A percentile compares a stretch with the other conserved stretches of the same genome.
Conservation (phyloP, 2,329 filamentous ascomycete genomes). For the Monosporascus ibericus region DNA sequence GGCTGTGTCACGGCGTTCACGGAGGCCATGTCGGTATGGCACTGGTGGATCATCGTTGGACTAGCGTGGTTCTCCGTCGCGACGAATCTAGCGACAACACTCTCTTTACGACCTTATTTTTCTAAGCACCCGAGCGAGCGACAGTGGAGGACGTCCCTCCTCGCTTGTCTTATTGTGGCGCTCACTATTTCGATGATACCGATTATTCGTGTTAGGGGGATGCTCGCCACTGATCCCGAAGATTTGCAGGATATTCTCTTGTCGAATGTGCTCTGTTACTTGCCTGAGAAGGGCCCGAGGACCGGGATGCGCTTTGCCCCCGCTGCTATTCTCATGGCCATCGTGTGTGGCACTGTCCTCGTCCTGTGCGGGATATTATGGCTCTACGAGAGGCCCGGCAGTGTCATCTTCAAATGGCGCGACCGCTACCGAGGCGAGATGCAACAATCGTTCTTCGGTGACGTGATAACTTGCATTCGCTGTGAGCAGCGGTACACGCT, state of each 20-base stretch:
- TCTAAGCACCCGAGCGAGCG: conserved; percentile 12
- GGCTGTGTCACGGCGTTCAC: conserved; percentile 12
- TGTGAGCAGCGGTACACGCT: conserved; percentile 20
- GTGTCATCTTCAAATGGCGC: conserved; percentile 15
- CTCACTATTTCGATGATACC: conserved; percentile 19
- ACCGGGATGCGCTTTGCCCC: conserved; percentile 10
- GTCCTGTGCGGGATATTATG: conserved; percentile 7
- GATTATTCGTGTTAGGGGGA: conserved; percentile 14
- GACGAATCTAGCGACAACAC: conserved; percentile 16
- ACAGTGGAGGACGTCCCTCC: conserved; percentile 12
- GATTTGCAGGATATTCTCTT: conserved; percentile 9
- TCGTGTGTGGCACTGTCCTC: conserved; percentile 5
- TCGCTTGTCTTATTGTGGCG: conserved; percentile 11
- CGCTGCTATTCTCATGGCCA: conserved; percentile 7
- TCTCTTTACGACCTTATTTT: conserved; percentile 16
- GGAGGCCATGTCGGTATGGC: conserved; percentile 15
- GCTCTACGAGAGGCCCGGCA: conserved; percentile 12
- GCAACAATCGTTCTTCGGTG: conserved; percentile 11
- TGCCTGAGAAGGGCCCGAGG: conserved; percentile 10
- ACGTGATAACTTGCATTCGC: conserved; percentile 16
- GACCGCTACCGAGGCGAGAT: conserved; percentile 16
- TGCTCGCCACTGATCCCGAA: conserved; percentile 10
- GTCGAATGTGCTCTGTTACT: conserved; percentile 17
- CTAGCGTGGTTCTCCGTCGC: conserved; percentile 20
- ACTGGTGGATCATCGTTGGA: conserved; percentile 21